Evolutionary conservation across 208 protist genomes (phyloP).

Genomic region (Acanthamoeba healyi): DNA sequence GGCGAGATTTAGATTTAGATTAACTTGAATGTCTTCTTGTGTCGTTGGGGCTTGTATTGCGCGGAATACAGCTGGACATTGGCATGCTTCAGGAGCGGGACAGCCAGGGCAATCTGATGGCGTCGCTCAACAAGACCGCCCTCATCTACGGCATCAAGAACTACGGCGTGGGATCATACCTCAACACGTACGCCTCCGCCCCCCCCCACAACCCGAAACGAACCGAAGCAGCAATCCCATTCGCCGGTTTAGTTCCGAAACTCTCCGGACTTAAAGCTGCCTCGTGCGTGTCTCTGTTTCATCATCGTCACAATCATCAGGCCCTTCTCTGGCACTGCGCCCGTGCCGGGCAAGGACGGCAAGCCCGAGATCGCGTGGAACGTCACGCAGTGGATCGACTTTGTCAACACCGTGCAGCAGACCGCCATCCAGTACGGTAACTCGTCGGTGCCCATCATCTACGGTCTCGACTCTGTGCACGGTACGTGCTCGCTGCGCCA

Average conservation of each 20-base stretch:
- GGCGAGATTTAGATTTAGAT: not conserved
- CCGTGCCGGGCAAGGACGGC: not conserved
- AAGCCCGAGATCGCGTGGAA: slow-evolving; percentile 64
- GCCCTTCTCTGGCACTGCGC: slow-evolving; percentile 1
- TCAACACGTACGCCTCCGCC: slow-evolving; percentile 26
- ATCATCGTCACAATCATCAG: not conserved
- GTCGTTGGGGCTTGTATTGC: not conserved
- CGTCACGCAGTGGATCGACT: slow-evolving; percentile 73
- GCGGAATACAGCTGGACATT: not conserved
- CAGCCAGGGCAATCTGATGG: slow-evolving; percentile 16
- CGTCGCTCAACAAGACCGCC: slow-evolving; percentile 59
- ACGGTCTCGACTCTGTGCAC: slow-evolving; percentile 83
- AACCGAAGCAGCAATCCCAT: not conserved
- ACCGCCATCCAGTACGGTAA: slow-evolving; percentile 66
- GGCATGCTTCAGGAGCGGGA: slow-evolving; percentile 12
- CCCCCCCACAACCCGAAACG: not conserved
- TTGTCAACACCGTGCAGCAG: slow-evolving; percentile 74
- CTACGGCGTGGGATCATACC: slow-evolving; percentile 60
- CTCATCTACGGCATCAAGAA: slow-evolving; percentile 64
- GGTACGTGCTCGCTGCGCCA: slow-evolving; percentile 22
- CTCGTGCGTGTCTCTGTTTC: too few relatives aligned
- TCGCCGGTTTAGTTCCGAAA: not conserved
- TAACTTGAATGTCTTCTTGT: not conserved
- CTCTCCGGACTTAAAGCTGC: not conserved
- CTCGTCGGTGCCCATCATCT: slow-evolving; percentile 82